Percentiles rank a stretch among this genome's conserved stretches.
Conservation (phyloP, 2,329 filamentous ascomycete species). For the Huntiella savannae region DNA sequence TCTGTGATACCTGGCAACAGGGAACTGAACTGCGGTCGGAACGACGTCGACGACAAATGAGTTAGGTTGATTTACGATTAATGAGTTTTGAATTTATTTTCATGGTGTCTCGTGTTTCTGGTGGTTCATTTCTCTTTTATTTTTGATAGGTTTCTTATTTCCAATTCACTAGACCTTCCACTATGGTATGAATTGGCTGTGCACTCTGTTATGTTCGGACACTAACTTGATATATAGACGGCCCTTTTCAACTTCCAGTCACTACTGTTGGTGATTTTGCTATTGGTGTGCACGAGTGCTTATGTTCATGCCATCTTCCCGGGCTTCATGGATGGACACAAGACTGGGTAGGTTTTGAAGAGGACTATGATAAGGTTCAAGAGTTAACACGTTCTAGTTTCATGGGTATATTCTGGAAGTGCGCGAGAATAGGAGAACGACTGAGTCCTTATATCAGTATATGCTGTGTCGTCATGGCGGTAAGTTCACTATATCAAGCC, state of each 20-base stretch:
- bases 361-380: slow-evolving; percentile 1
- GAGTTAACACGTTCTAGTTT: slow-evolving; percentile 27
- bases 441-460: slow-evolving; percentile 90
- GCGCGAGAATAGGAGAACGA: slow-evolving; percentile 75
- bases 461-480: slow-evolving; percentile 87
- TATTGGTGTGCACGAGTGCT: slow-evolving; percentile 88
- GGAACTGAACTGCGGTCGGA: no score
- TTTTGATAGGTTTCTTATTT: no score
- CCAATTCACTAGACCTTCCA: no score
- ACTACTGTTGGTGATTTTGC: slow-evolving; percentile 78
- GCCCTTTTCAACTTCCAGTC: slow-evolving; percentile 99
- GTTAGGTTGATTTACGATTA: no score
- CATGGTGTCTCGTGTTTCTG: no score
- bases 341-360: slow-evolving; percentile 49
- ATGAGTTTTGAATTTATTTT: no score
- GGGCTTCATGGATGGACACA: slow-evolving; percentile 77
- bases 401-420: slow-evolving; percentile 89
- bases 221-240: slow-evolving; percentile 34
- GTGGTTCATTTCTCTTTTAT: no score
- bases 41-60: no score
- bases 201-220: no score
- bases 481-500: slow-evolving; percentile 24
- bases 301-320: slow-evolving; percentile 86
- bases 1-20: no score
- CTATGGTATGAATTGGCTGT: no score